Evolutionary conservation across 306 rosid genomes (phyloP).

Genomic region (Castanopsis chinensis): DNA sequence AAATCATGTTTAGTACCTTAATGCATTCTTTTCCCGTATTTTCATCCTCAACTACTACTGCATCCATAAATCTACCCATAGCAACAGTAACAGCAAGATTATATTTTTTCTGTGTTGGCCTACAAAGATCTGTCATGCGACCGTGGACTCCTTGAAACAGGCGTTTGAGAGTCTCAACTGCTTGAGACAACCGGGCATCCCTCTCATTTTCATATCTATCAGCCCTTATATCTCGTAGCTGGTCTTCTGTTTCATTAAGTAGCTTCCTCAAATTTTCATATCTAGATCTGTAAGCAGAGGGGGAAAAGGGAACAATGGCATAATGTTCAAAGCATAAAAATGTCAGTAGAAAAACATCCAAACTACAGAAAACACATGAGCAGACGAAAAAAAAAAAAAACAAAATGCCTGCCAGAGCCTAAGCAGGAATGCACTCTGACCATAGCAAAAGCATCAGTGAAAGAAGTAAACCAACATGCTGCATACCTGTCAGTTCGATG

Average conservation of each 20-base stretch:
- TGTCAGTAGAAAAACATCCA: neutral
- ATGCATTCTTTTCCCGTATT: conserved; percentile 99
- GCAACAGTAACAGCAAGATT: conserved; percentile 98
- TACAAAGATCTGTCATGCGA: conserved; percentile 97
- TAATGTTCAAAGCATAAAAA: neutral
- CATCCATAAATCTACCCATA: conserved; percentile 99
- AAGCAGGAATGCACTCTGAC: neutral
- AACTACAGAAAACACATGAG: neutral
- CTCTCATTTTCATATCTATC: conserved; percentile 96
- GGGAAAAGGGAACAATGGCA: neutral
- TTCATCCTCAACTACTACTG: conserved; percentile 95
- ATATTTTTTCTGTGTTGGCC: conserved; percentile 94
- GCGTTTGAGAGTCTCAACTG: conserved; percentile 95
- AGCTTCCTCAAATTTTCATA: conserved; percentile 67
- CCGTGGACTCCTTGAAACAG: conserved; percentile 97
- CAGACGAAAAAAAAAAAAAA: neutral
- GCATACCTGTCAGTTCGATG: conserved; percentile 73
- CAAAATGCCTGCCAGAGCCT: neutral
- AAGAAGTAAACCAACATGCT: conserved; percentile 17
- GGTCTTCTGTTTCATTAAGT: conserved; percentile 80
- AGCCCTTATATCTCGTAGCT: conserved; percentile 90
- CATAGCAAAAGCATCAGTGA: neutral
- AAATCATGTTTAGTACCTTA: conserved; percentile 56
- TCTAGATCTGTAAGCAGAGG: conserved; percentile 53
- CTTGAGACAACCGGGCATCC: conserved; percentile 91